Evolutionary conservation across 495 filamentous ascomycete genomes (phyloP).

Genomic region (Aspergillus sclerotioniger): DNA sequence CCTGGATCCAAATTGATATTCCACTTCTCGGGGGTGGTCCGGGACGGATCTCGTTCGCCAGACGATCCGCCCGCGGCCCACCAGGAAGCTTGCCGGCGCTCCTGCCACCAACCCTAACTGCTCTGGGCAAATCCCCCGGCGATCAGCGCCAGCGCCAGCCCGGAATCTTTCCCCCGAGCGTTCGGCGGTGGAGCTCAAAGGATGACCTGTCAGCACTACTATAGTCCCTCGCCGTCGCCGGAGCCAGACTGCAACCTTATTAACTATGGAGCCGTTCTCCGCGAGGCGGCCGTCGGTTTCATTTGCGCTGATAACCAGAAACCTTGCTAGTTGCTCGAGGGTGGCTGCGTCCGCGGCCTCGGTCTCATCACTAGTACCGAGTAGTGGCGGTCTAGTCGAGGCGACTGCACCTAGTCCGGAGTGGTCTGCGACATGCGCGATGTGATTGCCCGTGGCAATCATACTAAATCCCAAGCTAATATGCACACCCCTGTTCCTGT

Average conservation of each 20-base stretch:
- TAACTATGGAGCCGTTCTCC: too few relatives aligned
- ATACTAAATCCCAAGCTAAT: neutral
- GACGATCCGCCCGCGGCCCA: neutral
- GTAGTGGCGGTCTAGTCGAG: neutral
- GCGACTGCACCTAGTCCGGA: neutral
- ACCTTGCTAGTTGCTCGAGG: too few relatives aligned
- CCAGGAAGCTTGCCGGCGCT: neutral
- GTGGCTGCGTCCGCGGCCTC: neutral
- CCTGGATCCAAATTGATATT: neutral
- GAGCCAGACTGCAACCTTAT: too few relatives aligned
- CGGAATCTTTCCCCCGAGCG: neutral
- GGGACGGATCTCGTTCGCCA: neutral
- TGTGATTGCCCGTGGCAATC: neutral
- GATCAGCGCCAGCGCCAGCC: neutral
- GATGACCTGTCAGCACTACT: neutral
- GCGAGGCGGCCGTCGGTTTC: too few relatives aligned
- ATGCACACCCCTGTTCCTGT: neutral
- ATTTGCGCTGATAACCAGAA: too few relatives aligned
- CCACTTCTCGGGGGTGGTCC: neutral
- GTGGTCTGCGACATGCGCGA: neutral
- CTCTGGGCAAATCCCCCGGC: neutral
- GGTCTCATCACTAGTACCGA: neutral
- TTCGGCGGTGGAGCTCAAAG: neutral
- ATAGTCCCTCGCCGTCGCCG: too few relatives aligned
- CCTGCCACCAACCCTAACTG: neutral